These are phyloP conservation scores for Schizosaccharomyces octosporus DNA, from an alignment of 805 yeast genomes.

Conservation along the genomic window DNA sequence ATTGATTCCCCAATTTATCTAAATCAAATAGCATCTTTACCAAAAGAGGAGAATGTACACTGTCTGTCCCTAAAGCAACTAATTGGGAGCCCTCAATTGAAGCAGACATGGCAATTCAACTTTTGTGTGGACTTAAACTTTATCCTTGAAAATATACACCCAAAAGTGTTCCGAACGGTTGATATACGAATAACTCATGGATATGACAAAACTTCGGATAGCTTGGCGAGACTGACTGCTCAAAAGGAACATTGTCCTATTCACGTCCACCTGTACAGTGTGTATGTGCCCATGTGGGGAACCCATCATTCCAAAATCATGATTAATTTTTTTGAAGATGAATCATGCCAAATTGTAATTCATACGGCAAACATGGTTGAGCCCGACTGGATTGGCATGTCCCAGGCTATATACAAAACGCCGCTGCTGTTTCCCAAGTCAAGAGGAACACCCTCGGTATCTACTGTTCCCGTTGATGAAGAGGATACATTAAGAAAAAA, in stretches of 20 bases:
- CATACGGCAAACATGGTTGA: constrained; percentile 15
- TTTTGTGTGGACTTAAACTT: constrained; percentile 11
- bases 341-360: constrained; percentile 10
- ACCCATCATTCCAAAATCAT: constrained; percentile 15
- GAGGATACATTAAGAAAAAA: background rate
- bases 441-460: background rate
- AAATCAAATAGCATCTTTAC: constrained; percentile 2
- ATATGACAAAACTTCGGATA: background rate
- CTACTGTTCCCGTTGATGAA: background rate
- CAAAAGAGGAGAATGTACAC: constrained; percentile 7
- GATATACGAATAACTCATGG: constrained; percentile 11
- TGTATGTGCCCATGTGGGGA: constrained; percentile 9
- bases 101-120: constrained; percentile 13
- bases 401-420: constrained; percentile 14
- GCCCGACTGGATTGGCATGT: constrained; percentile 14
- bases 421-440: constrained; percentile 7
- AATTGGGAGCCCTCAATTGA: constrained; percentile 6
- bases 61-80: constrained; percentile 8
- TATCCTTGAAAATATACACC: constrained; percentile 9
- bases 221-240: background rate
- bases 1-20: background rate
- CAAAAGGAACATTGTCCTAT: background rate
- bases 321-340: constrained; percentile 8
- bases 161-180: constrained; percentile 4
- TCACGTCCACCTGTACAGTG: background rate